phyloP scores from a whole-genome alignment of 768 basidiomycete species.

The Hericium alpestre region DNA sequence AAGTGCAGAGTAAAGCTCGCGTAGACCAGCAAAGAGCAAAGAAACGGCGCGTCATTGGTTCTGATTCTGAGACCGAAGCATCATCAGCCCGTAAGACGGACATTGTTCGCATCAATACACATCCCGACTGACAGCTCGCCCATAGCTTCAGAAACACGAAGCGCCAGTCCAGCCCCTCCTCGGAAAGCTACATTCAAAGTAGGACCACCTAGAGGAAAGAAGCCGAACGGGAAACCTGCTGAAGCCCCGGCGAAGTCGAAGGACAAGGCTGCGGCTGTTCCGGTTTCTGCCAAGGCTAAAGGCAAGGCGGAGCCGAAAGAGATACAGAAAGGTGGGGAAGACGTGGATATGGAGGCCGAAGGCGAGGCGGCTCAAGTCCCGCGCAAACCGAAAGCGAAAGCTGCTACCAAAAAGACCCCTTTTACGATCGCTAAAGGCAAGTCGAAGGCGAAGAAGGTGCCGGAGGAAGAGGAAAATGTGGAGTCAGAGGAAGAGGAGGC shows the following conservation, averaged over 20 bases:
- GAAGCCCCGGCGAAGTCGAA: conserved; percentile 1
- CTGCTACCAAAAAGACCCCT: background rate
- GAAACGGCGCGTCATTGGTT: conserved; percentile 42
- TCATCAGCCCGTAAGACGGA: too few species aligned
- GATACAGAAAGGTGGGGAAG: conserved; percentile 1
- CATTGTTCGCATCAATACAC: too few species aligned
- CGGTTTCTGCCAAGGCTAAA: background rate
- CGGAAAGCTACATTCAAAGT: background rate
- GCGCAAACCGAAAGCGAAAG: background rate
- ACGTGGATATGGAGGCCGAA: conserved; percentile 7
- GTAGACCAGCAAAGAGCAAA: conserved; percentile 31
- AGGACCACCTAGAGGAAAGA: conserved; percentile 1
- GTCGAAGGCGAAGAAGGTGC: background rate
- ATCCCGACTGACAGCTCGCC: too few species aligned
- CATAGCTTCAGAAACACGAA: background rate
- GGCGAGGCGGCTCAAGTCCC: background rate
- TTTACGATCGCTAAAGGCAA: background rate
- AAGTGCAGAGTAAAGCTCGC: background rate
- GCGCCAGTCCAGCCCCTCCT: conserved; percentile 1
- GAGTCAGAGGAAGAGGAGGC: conserved; percentile 7
- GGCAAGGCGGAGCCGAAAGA: conserved; percentile 1
- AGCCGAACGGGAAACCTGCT: background rate
- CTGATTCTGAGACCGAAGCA: conserved; percentile 35
- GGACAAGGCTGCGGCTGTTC: background rate
- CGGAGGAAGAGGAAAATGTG: conserved; percentile 9